Conservation (phyloP, 2,329 filamentous ascomycete genomes). For the Sodiomyces alkalinus region DNA sequence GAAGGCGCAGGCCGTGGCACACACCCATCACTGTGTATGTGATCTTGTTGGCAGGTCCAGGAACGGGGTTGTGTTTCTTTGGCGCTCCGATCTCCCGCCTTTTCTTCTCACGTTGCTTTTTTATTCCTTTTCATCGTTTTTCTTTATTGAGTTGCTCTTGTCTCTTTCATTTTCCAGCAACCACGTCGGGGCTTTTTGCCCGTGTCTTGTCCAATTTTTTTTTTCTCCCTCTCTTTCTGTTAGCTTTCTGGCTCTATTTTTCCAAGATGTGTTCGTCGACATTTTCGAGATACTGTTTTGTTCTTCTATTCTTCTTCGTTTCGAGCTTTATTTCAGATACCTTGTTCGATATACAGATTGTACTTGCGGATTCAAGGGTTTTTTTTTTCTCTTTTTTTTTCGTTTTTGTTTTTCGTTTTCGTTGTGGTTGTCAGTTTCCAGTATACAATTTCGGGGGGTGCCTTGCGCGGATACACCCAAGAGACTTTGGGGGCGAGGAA, state of each 20-base stretch:
- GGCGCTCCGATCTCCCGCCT: constrained; percentile 1
- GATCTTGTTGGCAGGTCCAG: constrained; percentile 1
- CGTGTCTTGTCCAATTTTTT: constrained; percentile 11
- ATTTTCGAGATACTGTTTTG: constrained; percentile 25
- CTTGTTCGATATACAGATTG: constrained; percentile 42
- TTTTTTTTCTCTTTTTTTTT: too few relatives aligned
- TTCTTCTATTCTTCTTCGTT: constrained; percentile 15
- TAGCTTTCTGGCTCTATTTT: too few relatives aligned
- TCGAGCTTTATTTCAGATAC: constrained; percentile 31
- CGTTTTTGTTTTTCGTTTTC: too few relatives aligned
- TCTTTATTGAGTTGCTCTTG: constrained; percentile 4
- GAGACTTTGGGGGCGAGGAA: too few relatives aligned
- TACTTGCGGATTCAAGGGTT: constrained; percentile 8
- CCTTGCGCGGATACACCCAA: too few relatives aligned
- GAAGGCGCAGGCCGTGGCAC: background rate
- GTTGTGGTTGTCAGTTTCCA: too few relatives aligned
- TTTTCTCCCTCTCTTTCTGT: constrained; percentile 11
- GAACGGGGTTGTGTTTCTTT: background rate
- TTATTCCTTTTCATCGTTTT: constrained; percentile 3
- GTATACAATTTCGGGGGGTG: too few relatives aligned
- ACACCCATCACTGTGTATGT: background rate
- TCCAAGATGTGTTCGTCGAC: constrained; percentile 12
- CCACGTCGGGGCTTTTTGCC: constrained; percentile 11
- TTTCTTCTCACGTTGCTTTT: background rate
- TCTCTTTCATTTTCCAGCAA: constrained; percentile 5